Evolutionary conservation across 2,329 filamentous ascomycete species (phyloP).

Genomic region (Paramyrothecium sp.): DNA sequence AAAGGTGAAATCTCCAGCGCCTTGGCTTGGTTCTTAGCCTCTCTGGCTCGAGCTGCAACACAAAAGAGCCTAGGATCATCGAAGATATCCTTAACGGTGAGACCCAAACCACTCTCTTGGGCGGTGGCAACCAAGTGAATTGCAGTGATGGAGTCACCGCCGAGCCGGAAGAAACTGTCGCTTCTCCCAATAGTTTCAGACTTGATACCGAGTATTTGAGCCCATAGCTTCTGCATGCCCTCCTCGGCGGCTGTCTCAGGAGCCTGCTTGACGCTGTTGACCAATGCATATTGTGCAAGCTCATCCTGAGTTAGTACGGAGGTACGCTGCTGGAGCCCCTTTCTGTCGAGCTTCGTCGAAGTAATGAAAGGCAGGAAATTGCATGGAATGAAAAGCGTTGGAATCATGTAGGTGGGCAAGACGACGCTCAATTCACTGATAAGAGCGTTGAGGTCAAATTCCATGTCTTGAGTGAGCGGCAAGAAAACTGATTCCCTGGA

Average conservation of each 20-base stretch:
- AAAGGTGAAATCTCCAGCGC: too few relatives aligned
- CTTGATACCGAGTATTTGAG: background rate
- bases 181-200: slow-evolving; percentile 7
- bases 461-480: background rate
- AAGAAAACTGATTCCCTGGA: background rate
- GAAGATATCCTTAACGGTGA: slow-evolving; percentile 11
- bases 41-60: background rate
- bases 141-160: slow-evolving; percentile 12
- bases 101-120: background rate
- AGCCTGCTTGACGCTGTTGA: background rate
- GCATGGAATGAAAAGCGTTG: slow-evolving; percentile 16
- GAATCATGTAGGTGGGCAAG: slow-evolving; percentile 16
- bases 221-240: slow-evolving; percentile 5
- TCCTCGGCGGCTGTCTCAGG: background rate
- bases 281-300: slow-evolving; percentile 2
- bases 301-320: background rate
- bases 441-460: background rate
- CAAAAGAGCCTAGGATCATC: slow-evolving; percentile 4
- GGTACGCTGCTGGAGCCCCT: background rate
- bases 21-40: background rate
- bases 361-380: slow-evolving; percentile 13
- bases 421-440: background rate
- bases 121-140: slow-evolving; percentile 10
- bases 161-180: slow-evolving; percentile 10
- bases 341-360: slow-evolving; percentile 14